Percentiles rank a stretch among this genome's conserved stretches.
phyloP scores from a whole-genome alignment of 495 filamentous ascomycete species.

The Melanomma pulvis-pyrius region DNA sequence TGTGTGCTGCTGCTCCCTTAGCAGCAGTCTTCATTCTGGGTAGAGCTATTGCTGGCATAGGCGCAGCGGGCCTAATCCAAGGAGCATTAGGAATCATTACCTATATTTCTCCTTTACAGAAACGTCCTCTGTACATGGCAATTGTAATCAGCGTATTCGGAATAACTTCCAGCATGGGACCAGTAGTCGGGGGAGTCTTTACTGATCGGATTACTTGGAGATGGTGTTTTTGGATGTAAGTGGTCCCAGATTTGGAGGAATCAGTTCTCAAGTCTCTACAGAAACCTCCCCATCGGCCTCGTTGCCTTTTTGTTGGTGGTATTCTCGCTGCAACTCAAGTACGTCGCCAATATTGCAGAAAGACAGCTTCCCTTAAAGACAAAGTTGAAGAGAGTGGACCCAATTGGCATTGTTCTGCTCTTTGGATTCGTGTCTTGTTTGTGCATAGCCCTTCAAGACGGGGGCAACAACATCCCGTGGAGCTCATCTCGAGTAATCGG shows the following conservation, averaged over 20 bases:
- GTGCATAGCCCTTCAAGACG: slow-evolving; percentile 12
- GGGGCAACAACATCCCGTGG: slow-evolving; percentile 11
- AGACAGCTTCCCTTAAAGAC: slow-evolving; percentile 8
- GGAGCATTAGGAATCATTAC: slow-evolving; percentile 10
- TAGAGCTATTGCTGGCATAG: slow-evolving; percentile 7
- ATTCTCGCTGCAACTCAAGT: background rate
- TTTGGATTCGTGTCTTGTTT: slow-evolving; percentile 8
- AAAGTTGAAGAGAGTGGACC: slow-evolving; percentile 13
- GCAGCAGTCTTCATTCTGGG: slow-evolving; percentile 10
- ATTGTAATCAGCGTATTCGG: slow-evolving; percentile 38
- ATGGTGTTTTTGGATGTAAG: slow-evolving; percentile 26
- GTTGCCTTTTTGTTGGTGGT: slow-evolving; percentile 33
- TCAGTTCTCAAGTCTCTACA: background rate
- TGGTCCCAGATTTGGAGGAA: background rate
- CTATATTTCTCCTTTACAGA: slow-evolving; percentile 2
- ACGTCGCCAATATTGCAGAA: background rate
- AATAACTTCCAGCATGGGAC: slow-evolving; percentile 35
- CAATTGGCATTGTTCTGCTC: slow-evolving; percentile 1
- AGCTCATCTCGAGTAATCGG: slow-evolving; percentile 16
- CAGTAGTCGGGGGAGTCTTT: slow-evolving; percentile 36
- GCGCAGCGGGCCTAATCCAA: slow-evolving; percentile 3
- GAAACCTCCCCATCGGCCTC: slow-evolving; percentile 40
- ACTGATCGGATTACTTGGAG: slow-evolving; percentile 36
- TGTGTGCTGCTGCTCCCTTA: background rate
- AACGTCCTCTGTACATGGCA: slow-evolving; percentile 13